Conservation (phyloP, 225 moss, liverwort and hornwort genomes). For the Pseudoscleropodium purum region DNA sequence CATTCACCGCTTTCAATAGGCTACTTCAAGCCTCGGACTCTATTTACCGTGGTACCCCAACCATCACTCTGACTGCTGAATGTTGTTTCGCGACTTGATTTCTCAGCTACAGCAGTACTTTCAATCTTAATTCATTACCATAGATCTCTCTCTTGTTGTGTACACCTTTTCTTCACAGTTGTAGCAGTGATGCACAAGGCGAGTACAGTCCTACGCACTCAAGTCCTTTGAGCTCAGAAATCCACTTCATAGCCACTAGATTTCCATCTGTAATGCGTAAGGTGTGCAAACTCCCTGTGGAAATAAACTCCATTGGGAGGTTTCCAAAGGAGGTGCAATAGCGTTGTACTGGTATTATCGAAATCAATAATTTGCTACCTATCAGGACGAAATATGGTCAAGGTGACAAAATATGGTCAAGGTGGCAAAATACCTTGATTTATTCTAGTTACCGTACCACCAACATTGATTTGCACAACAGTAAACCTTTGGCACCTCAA, state of each 20-base stretch:
- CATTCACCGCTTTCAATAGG: neutral
- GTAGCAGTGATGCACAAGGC: no score
- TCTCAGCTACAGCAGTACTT: neutral
- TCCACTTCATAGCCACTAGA: neutral
- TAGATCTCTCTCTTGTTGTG: neutral
- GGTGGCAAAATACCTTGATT: neutral
- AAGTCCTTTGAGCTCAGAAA: neutral
- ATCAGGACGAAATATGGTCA: neutral
- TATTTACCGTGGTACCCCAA: neutral
- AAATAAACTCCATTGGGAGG: neutral
- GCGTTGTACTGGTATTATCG: neutral
- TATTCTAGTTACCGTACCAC: neutral
- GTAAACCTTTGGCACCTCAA: neutral
- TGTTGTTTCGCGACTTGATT: neutral
- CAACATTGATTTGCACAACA: neutral
- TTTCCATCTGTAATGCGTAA: neutral
- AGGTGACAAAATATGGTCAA: neutral
- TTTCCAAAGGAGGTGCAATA: neutral
- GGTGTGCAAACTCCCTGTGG: neutral
- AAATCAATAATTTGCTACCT: neutral
- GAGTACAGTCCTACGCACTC: neutral
- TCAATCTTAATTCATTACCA: neutral
- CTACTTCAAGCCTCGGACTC: neutral
- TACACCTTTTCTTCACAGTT: no score
- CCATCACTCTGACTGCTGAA: neutral